These are phyloP conservation scores for Sarocladiaceae sp. DNA, from an alignment of 2,329 filamentous ascomycete species.

Conservation along the genomic window DNA sequence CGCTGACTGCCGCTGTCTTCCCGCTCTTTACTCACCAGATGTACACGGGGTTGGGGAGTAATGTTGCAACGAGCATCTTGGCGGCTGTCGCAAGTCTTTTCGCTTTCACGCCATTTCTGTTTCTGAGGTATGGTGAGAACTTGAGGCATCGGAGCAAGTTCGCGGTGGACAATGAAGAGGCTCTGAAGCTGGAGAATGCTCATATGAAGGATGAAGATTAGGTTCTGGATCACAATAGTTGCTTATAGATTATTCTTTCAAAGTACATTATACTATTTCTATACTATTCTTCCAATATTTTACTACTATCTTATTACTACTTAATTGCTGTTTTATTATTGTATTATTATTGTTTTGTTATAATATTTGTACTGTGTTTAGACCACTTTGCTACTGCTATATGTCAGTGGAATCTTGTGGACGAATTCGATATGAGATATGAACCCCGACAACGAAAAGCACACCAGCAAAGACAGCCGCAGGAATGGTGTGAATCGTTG, in stretches of 20 bases:
- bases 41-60: background rate
- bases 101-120: background rate
- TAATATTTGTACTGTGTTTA: too few relatives aligned
- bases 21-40: background rate
- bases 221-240: too few relatives aligned
- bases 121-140: background rate
- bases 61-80: conserved; percentile 1
- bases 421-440: conserved; percentile 16
- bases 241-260: too few relatives aligned
- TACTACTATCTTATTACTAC: too few relatives aligned
- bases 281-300: too few relatives aligned
- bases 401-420: too few relatives aligned
- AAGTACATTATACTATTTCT: too few relatives aligned
- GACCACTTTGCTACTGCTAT: too few relatives aligned
- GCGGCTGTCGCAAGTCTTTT: background rate
- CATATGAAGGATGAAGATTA: background rate
- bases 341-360: too few relatives aligned
- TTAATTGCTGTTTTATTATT: too few relatives aligned
- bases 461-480: conserved; percentile 47
- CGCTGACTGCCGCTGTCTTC: background rate
- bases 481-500: conserved; percentile 47
- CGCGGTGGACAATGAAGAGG: background rate
- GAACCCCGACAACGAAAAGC: conserved; percentile 52
- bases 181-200: background rate
- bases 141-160: conserved; percentile 1